These are phyloP conservation scores for Amesomyces nigricolor DNA, from an alignment of 2,329 filamentous ascomycete genomes.

Conservation along the genomic window DNA sequence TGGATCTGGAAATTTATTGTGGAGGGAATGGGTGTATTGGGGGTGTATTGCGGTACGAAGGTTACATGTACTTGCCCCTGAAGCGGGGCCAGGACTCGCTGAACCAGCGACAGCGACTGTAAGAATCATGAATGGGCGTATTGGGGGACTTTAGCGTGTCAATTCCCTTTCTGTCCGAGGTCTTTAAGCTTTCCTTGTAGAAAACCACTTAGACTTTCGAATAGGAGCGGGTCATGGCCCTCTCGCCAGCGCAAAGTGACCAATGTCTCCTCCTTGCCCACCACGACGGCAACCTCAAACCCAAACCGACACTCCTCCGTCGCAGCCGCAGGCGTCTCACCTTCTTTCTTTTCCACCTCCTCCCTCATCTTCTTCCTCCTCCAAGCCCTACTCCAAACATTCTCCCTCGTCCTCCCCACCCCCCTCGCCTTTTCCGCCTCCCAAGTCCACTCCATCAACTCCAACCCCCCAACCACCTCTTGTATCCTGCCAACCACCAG, in stretches of 20 bases:
- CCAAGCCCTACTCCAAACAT: slow-evolving; percentile 75
- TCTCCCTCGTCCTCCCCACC: slow-evolving; percentile 57
- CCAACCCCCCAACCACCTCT: slow-evolving; percentile 47
- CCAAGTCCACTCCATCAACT: slow-evolving; percentile 61
- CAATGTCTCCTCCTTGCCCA: slow-evolving; percentile 37
- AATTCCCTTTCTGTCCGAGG: background rate
- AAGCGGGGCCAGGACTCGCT: no score
- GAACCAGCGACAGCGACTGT: no score
- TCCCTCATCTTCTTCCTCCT: slow-evolving; percentile 51
- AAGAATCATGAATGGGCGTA: background rate
- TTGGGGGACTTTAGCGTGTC: background rate
- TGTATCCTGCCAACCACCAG: slow-evolving; percentile 35
- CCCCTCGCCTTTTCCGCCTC: slow-evolving; percentile 48
- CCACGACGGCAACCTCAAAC: slow-evolving; percentile 50
- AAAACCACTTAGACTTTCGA: slow-evolving; percentile 85
- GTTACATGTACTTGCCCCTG: background rate
- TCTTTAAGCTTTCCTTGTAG: slow-evolving; percentile 50
- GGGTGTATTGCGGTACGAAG: background rate
- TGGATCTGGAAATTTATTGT: background rate
- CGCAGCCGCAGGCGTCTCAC: background rate
- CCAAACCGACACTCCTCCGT: slow-evolving; percentile 45
- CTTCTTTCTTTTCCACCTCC: slow-evolving; percentile 21
- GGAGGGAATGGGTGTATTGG: no score
- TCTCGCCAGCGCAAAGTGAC: slow-evolving; percentile 65
- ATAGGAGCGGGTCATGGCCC: slow-evolving; percentile 66